Base-by-base conservation (phyloP, 352 stramenopile species). In the Globisporangium sylvaticum region DNA sequence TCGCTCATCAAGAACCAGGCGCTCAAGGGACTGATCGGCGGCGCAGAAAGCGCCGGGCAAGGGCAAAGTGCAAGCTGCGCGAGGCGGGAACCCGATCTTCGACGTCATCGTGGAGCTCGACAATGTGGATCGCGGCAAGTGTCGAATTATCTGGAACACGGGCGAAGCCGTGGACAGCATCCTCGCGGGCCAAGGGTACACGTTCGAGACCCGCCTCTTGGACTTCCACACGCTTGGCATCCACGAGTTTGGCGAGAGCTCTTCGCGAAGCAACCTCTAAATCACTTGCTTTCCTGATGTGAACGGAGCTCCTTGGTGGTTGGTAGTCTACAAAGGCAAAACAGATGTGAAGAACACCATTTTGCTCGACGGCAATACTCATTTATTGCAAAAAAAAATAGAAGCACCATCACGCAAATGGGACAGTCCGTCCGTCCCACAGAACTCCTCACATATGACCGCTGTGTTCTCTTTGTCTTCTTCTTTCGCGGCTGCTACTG, bases 71-170 rank as follows among this genome's bases (percentile, higher is more conserved):
- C 71, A 80, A 60, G 74, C 79, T 15, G 67, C 88, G 73, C 76
- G 83, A 22, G 71, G 56, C 42, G 82, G 77, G 8, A 78, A 78
- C 18, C 86, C 88, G 4, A 87, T 89, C 22, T 96, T 96, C 66
- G 87, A 96, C 34, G 76, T 92, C 56, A 86, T 97, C 58, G 80
- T 97, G n/a, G 90, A 97, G 64, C 63, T 97, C 20, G 73, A 84
- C 44, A 66, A 83, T 39, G 73, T 77, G 2, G 61, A 73, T 32
- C 75, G 69, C n/a, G 72, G 91, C 52, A 69, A 74, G 25, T 97
- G 83, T 69, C 68, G 72, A 14, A 82, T 97, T 53, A 84, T 93
- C 57, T 83, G 69, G 65, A 69, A 95, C 70, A 76, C 81, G 18
- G 87, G 70, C 1, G 71, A 79, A n/a, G 84, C 88, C 4, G 87